These are phyloP conservation scores for Cicer bijugum DNA, from an alignment of 306 rosid genomes.

Conservation along the genomic window DNA sequence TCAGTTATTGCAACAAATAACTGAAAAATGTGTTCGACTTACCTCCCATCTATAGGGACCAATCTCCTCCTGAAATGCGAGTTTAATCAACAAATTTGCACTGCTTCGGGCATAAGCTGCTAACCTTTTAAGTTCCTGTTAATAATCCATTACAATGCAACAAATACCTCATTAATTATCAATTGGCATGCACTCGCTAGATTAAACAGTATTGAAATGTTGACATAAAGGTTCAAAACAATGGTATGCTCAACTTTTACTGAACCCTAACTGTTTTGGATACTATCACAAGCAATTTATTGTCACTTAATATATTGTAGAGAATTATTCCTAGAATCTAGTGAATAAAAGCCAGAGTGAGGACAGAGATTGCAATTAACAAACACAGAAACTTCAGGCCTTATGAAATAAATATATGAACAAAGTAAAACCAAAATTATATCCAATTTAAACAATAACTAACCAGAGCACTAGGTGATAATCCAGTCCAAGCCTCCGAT, in stretches of 20 bases:
- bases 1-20: neutral
- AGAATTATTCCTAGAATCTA: constrained; percentile 27
- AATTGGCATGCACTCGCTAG: constrained; percentile 12
- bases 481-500: constrained; percentile 90
- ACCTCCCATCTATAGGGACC: constrained; percentile 89
- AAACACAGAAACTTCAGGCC: constrained; percentile 35
- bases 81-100: constrained; percentile 71
- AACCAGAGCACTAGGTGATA: constrained; percentile 72
- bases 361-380: constrained; percentile 25
- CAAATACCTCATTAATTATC: neutral
- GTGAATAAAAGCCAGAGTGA: constrained; percentile 1
- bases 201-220: constrained; percentile 28
- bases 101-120: constrained; percentile 91
- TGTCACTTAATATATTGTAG: constrained; percentile 8
- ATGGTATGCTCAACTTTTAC: constrained; percentile 9
- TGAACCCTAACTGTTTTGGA: neutral
- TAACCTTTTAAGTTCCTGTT: constrained; percentile 83
- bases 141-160: constrained; percentile 34
- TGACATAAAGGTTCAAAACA: neutral
- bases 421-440: constrained; percentile 21
- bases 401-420: neutral
- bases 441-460: constrained; percentile 47
- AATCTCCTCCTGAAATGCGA: constrained; percentile 61
- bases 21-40: constrained; percentile 32
- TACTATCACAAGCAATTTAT: constrained; percentile 1